Percentiles rank a stretch among this genome's conserved stretches.
These are phyloP conservation scores for Calocybe cyanea DNA, from an alignment of 768 basidiomycete genomes.

Conservation along the genomic window DNA sequence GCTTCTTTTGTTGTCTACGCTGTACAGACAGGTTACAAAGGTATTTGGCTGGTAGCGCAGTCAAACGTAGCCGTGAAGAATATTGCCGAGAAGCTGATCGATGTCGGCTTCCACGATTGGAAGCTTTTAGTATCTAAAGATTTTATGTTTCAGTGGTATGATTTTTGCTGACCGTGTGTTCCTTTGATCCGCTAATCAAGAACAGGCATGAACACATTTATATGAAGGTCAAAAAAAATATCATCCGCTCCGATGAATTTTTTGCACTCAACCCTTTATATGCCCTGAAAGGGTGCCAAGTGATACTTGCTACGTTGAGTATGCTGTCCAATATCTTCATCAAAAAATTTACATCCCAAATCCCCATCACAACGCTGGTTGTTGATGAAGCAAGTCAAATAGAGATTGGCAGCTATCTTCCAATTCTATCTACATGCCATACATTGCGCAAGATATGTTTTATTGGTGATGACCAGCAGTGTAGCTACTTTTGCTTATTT, in stretches of 20 bases:
- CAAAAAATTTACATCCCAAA: slow-evolving; percentile 26
- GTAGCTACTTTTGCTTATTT: slow-evolving; percentile 29
- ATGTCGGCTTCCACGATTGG: slow-evolving; percentile 51
- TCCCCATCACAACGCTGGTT: slow-evolving; percentile 48
- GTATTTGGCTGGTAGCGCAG: slow-evolving; percentile 81
- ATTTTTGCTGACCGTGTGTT: background rate
- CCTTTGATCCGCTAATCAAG: background rate
- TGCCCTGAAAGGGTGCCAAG: slow-evolving; percentile 38
- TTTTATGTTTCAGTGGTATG: slow-evolving; percentile 65
- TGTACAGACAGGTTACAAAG: slow-evolving; percentile 31
- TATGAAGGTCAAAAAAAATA: slow-evolving; percentile 34
- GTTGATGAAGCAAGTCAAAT: slow-evolving; percentile 71
- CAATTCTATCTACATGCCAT: slow-evolving; percentile 31
- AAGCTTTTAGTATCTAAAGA: slow-evolving; percentile 66
- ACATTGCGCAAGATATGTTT: slow-evolving; percentile 52
- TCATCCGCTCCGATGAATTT: slow-evolving; percentile 50
- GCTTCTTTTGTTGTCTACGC: slow-evolving; percentile 55
- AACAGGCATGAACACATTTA: slow-evolving; percentile 83
- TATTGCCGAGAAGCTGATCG: slow-evolving; percentile 76
- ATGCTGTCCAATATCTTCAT: slow-evolving; percentile 57
- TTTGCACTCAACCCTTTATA: slow-evolving; percentile 7
- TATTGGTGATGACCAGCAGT: slow-evolving; percentile 67
- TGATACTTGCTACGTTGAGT: slow-evolving; percentile 72
- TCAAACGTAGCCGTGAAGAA: slow-evolving; percentile 89
- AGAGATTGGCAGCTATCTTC: slow-evolving; percentile 50